Percentiles rank a stretch among this genome's conserved stretches.
Conservation (phyloP, 148 eudicot genomes). For the Cornus controversa region DNA sequence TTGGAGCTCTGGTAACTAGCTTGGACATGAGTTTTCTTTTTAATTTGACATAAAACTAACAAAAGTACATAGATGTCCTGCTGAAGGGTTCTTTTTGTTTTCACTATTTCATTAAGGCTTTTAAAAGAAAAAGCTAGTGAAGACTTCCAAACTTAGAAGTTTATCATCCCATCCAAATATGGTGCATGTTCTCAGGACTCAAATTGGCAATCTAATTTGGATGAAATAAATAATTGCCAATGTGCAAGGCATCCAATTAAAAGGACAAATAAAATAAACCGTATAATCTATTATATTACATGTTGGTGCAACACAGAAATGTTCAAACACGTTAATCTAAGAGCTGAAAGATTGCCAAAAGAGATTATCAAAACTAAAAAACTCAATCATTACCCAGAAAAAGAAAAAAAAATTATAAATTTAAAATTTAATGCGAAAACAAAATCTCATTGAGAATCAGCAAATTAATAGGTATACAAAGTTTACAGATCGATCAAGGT, state of each 20-base stretch:
- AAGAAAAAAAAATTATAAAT: too few species aligned
- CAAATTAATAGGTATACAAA: neutral
- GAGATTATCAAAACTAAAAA: neutral
- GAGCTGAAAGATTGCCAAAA: neutral
- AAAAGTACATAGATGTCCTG: too few species aligned
- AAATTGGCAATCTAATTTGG: neutral
- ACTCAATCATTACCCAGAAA: too few species aligned
- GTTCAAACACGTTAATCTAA: too few species aligned
- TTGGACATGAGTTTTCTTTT: neutral
- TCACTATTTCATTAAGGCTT: neutral
- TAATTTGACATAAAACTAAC: too few species aligned
- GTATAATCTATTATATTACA: too few species aligned
- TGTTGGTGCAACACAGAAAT: neutral
- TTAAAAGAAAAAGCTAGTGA: too few species aligned
- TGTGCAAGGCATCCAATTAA: neutral
- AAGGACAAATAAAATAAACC: neutral
- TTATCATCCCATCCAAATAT: neutral
- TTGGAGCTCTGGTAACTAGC: neutral
- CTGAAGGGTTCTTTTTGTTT: neutral
- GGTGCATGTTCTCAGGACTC: neutral
- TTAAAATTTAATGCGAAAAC: neutral
- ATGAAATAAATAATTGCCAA: neutral
- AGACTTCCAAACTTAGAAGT: neutral
- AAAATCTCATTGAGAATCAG: neutral
- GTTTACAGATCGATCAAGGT: neutral